Evolutionary conservation across 352 stramenopile species (phyloP), one percentile per base, ranked within the genome.

Genomic region (Pythium aristosporum): DNA sequence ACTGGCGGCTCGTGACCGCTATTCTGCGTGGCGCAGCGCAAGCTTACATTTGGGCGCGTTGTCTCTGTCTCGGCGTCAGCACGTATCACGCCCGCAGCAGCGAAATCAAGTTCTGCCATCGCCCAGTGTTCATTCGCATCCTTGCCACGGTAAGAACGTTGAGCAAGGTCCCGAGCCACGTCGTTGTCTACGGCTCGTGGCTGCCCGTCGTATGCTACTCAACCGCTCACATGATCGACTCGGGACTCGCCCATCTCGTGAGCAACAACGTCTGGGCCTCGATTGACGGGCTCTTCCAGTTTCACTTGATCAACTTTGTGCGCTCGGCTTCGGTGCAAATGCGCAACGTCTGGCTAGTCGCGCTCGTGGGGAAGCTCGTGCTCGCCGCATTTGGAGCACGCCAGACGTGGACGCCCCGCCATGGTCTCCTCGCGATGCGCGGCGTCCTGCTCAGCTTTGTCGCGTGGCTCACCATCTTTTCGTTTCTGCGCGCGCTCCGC

Each of bases 301-400:
- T 75, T 44, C 16, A 75, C 7, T 48, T 57, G 0, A 2, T 72
- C 16, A 15, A 37, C 0, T 79, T 72, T 30, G 48, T 68, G 25
- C 21, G 49, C 5, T n/a, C 58, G 6, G 49, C 69, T 6, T 64
- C 65, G 3, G 44, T 82, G 3, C 74, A 77, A 50, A 79, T 82
- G 69, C 74, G 74, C 12, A 76, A 75, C 43, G 13, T 73, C 10
- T 82, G 72, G 74, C 21, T 65, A 12, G 12, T 76, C 15, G 70
- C 51, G 13, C 41, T 72, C 0, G 16, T 48, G 4, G 66, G 60
- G 47, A 76, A 73, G 28, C 2, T 61, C 7, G 23, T 63, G 56
- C 28, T 55, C n/a, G 15, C 16, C 0, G 34, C 4, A n/a, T n/a
- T 47, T 15, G n/a, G 11, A 2, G 1, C 39, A 21, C 18, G 11